Evolutionary conservation across 257 asterid genomes (phyloP).

Genomic region (Nicotiana noctiflora): DNA sequence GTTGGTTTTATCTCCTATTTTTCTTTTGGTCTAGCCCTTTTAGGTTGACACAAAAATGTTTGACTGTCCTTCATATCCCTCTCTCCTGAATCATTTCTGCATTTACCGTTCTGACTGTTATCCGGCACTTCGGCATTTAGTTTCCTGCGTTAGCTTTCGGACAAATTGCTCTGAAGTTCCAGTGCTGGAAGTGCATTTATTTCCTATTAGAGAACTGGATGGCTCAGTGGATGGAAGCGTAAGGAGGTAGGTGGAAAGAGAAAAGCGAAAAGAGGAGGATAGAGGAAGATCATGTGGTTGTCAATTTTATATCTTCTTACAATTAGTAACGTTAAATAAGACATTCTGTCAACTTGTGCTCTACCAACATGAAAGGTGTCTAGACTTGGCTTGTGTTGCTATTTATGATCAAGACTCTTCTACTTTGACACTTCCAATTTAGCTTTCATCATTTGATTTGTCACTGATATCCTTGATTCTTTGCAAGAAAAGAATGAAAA

Average conservation of each 20-base stretch:
- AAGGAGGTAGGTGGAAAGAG: not conserved
- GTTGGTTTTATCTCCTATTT: conserved; percentile 5
- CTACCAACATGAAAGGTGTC: conserved; percentile 1
- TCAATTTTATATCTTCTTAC: not conserved
- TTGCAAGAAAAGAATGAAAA: not conserved
- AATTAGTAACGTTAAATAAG: not conserved
- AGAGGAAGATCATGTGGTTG: not conserved
- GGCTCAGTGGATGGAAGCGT: not conserved
- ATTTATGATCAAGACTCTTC: not conserved
- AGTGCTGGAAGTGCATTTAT: not conserved
- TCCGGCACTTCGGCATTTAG: not conserved
- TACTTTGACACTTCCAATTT: not conserved
- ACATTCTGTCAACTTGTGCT: not conserved
- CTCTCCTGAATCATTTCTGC: not conserved
- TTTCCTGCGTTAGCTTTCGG: not conserved
- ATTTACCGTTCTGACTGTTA: not conserved
- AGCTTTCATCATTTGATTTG: not conserved
- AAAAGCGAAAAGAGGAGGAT: not conserved
- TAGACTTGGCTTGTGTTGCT: not conserved
- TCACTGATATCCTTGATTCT: not conserved
- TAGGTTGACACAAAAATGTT: not conserved
- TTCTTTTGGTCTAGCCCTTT: not conserved
- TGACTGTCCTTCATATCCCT: not conserved
- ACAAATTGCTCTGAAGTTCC: not conserved
- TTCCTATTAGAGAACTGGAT: not conserved